Evolutionary conservation across 2,329 filamentous ascomycete genomes (phyloP), one percentile per base, ranked within the genome.

Genomic region (Acrodontium crateriforme): DNA sequence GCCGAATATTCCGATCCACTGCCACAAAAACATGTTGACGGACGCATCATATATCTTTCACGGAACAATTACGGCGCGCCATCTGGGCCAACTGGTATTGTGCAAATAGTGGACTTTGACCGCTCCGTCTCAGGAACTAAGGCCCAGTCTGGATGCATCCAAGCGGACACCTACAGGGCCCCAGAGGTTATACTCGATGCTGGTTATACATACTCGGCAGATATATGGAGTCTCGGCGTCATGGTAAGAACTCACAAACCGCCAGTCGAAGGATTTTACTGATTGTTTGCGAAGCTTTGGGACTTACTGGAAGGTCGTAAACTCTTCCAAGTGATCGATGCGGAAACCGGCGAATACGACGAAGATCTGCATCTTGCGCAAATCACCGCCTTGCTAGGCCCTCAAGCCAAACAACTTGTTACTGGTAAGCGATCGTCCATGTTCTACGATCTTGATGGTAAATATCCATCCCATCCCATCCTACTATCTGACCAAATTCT

Each of bases 161-260:
- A 39, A 24, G 29, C 29, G 21, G 27, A 36, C 10, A n/a, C 35
- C 10, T 41, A 36, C 20, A 28, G 38, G n/a, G 38, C 38, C 7
- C 38, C 34, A 4, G 37, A 40, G 25, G 30, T 33, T 13, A 33
- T 40, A 13, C 27, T 39, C 5, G 32, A 35, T 16, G 32, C 22
- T 8, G 32, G 32, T 11, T 47, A 42, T 34, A 25, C 35, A 14
- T 34, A 41, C 18, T 35, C 37, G 13, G 36, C 39, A 14, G 44
- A 47, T 32, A 46, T 47, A n/a, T 46, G 42, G 44, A 46, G 33
- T 17, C 15, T 46, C 8, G 41, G 39, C 12, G 29, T 41, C 6
- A 19, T 45, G 38, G 40, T 43, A 39, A 34, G 42, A 11, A 11
- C 14, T 12, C 29, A 2, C 8, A 10, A 11, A 6, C 16, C 25